phyloP scores from a whole-genome alignment of 2,329 filamentous ascomycete genomes.

The Didymella pinodella region DNA sequence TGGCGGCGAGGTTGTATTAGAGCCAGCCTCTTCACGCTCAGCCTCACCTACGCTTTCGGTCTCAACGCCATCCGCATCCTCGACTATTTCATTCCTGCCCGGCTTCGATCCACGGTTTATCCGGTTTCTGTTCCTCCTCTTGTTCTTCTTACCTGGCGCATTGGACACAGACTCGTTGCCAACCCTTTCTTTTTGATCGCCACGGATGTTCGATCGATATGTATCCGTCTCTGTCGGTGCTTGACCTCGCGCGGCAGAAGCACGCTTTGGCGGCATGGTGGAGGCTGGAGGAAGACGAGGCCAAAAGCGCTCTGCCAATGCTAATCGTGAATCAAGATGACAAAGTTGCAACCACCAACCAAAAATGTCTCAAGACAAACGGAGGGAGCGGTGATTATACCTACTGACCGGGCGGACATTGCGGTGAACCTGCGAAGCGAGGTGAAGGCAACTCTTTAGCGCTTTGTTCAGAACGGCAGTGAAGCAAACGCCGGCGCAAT shows the following conservation, averaged over 20 bases:
- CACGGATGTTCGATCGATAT: not conserved
- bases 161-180: not conserved
- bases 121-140: conserved; percentile 1
- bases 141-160: not conserved
- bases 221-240: not conserved
- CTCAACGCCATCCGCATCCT: not conserved
- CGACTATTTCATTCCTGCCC: not conserved
- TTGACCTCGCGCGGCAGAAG: not conserved
- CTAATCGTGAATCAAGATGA: not conserved
- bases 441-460: conserved; percentile 1
- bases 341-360: not conserved
- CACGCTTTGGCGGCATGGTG: conserved; percentile 4
- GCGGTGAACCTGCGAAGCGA: not conserved
- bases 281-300: not conserved
- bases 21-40: not conserved
- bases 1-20: not conserved
- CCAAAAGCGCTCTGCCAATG: not conserved
- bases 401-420: not conserved
- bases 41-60: not conserved
- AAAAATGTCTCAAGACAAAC: not conserved
- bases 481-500: not conserved
- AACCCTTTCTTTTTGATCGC: not conserved
- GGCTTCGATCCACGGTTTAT: not conserved
- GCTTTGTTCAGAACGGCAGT: not conserved
- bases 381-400: not conserved